Conservation (phyloP, 2,329 filamentous ascomycete species). For the Chaetomium strumarium region DNA sequence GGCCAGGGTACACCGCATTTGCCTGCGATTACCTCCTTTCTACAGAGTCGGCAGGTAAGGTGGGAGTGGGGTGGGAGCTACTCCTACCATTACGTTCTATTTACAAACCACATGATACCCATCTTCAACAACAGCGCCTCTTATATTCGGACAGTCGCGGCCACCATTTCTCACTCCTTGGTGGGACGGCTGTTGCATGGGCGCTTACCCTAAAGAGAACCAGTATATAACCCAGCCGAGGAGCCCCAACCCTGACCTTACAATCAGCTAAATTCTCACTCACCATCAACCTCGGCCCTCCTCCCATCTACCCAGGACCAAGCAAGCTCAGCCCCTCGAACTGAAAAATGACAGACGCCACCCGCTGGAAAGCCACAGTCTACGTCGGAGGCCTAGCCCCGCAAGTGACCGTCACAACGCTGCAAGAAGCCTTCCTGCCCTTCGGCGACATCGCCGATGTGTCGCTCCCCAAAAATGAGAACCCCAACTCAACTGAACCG, state of each 20-base stretch:
- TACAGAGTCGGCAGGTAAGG: no score
- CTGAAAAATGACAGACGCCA: conserved; percentile 70
- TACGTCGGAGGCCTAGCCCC: conserved; percentile 86
- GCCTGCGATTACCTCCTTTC: no score
- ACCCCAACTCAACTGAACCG: conserved; percentile 60
- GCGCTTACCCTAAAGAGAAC: no score
- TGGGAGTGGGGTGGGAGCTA: no score
- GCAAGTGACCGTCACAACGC: conserved; percentile 64
- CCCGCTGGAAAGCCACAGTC: conserved; percentile 83
- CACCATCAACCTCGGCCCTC: not conserved
- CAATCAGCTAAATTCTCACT: not conserved
- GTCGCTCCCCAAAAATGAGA: conserved; percentile 80
- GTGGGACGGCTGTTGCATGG: no score
- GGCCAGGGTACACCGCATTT: no score
- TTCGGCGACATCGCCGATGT: conserved; percentile 95
- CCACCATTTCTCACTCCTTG: no score
- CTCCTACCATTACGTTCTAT: no score
- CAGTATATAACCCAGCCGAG: no score
- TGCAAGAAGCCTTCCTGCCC: conserved; percentile 89
- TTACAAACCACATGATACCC: conserved; percentile 12
- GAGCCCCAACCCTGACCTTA: not conserved
- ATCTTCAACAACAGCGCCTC: conserved; percentile 6
- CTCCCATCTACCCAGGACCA: not conserved
- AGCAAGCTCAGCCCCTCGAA: not conserved
- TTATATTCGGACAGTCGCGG: no score